These are phyloP conservation scores for Nannochloropsis gaditana DNA, from an alignment of 108 stramenopile genomes.

Conservation along the genomic window DNA sequence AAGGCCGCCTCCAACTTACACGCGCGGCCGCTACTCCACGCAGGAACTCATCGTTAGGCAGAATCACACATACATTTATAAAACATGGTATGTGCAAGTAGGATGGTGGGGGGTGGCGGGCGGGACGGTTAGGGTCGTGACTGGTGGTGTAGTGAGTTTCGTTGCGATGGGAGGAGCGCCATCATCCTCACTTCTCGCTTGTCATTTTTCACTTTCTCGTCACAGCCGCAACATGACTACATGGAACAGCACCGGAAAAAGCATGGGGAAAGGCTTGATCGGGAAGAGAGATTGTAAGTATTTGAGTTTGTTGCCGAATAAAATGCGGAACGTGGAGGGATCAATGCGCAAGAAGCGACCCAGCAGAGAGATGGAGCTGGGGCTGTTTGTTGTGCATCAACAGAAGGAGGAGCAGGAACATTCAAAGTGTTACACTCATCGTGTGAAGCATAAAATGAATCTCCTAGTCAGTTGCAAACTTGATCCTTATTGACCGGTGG, in stretches of 20 bases:
- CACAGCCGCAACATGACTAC: conserved; percentile 97
- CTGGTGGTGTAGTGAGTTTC: too few relatives aligned
- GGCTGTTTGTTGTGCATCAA: not conserved
- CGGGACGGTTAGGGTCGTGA: too few relatives aligned
- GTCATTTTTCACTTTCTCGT: not conserved
- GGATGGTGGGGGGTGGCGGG: too few relatives aligned
- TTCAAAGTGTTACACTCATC: not conserved
- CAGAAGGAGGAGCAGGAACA: not conserved
- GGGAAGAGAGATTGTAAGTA: conserved; percentile 66
- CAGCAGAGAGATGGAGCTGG: not conserved
- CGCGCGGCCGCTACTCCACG: too few relatives aligned
- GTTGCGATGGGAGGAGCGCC: not conserved
- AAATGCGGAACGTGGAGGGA: not conserved
- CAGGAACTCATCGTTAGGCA: too few relatives aligned
- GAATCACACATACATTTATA: too few relatives aligned
- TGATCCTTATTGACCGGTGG: not conserved
- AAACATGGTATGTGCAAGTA: too few relatives aligned
- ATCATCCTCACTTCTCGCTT: not conserved
- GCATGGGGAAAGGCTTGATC: conserved; percentile 92
- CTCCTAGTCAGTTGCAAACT: not conserved
- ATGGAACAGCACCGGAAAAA: conserved; percentile 99
- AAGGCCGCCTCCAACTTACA: too few relatives aligned
- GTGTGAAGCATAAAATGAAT: not conserved
- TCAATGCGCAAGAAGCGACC: too few relatives aligned
- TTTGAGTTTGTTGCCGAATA: not conserved